Conservation (phyloP, 1,139 yeast species). For the Sugiyamaella sp. region DNA sequence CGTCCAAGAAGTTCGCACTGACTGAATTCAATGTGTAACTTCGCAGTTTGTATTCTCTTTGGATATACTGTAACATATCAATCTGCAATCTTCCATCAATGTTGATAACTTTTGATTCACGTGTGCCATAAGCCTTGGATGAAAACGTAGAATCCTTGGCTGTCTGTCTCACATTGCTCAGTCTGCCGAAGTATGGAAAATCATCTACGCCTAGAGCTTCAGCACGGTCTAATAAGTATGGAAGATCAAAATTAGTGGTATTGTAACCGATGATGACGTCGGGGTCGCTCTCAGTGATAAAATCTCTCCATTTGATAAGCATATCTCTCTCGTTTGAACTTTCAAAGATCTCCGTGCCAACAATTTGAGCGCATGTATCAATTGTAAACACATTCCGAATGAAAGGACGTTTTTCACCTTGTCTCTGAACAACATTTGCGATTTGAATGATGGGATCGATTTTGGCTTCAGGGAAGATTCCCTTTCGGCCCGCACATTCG, state of each 20-base stretch:
- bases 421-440: conserved; percentile 86
- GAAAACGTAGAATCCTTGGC: conserved; percentile 81
- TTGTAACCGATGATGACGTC: conserved; percentile 97
- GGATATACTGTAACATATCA: conserved; percentile 89
- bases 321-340: conserved; percentile 76
- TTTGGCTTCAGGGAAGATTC: conserved; percentile 94
- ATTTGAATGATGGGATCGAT: conserved; percentile 95
- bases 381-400: conserved; percentile 94
- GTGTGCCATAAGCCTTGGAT: conserved; percentile 94
- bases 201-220: conserved; percentile 62
- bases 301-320: conserved; percentile 84
- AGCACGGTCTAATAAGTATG: conserved; percentile 89
- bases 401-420: conserved; percentile 83
- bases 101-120: conserved; percentile 88
- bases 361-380: conserved; percentile 86
- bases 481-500: conserved; percentile 98
- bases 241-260: conserved; percentile 91
- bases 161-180: conserved; percentile 68
- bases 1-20: conserved; percentile 89
- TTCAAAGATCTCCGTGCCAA: conserved; percentile 88
- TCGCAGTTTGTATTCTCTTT: conserved; percentile 91
- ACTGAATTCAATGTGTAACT: conserved; percentile 95
- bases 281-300: conserved; percentile 82
- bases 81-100: conserved; percentile 96
- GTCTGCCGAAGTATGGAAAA: conserved; percentile 88